Evolutionary conservation across 2,329 filamentous ascomycete genomes (phyloP).

Genomic region (Botrytis elliptica): DNA sequence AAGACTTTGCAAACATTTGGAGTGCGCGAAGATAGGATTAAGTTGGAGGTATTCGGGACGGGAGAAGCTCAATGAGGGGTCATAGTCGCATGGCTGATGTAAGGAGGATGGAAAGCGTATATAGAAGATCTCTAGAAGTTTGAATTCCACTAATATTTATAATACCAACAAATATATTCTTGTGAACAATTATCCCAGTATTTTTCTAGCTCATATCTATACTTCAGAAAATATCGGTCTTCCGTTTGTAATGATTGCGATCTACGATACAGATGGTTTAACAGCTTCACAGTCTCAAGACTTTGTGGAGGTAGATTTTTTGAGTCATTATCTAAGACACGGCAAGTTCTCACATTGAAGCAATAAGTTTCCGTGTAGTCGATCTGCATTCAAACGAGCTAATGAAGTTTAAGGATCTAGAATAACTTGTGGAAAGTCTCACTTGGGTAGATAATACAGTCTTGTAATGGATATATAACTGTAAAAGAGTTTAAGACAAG

Average conservation of each 20-base stretch:
- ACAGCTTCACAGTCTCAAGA: accelerated
- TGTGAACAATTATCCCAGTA: neutral
- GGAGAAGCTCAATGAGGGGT: neutral
- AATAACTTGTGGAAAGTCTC: neutral
- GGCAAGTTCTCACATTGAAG: neutral
- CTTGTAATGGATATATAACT: neutral
- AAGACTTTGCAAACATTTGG: neutral
- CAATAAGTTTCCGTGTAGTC: neutral
- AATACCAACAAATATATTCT: neutral
- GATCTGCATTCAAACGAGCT: neutral
- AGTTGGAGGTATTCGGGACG: constrained; percentile 14
- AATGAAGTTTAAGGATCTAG: neutral
- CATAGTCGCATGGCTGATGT: too few species aligned
- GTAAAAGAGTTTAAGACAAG: neutral
- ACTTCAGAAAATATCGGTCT: neutral
- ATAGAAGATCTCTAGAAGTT: neutral
- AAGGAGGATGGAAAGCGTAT: neutral
- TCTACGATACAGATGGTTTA: neutral
- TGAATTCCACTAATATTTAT: neutral
- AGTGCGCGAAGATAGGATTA: neutral
- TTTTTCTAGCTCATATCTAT: neutral
- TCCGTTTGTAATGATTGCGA: neutral
- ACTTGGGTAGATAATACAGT: neutral
- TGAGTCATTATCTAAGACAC: neutral
- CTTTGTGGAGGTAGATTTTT: neutral